Percentiles rank a stretch among this genome's conserved stretches.
These are phyloP conservation scores for Paxillus rubicundulus DNA, from an alignment of 768 basidiomycete species.

Conservation along the genomic window DNA sequence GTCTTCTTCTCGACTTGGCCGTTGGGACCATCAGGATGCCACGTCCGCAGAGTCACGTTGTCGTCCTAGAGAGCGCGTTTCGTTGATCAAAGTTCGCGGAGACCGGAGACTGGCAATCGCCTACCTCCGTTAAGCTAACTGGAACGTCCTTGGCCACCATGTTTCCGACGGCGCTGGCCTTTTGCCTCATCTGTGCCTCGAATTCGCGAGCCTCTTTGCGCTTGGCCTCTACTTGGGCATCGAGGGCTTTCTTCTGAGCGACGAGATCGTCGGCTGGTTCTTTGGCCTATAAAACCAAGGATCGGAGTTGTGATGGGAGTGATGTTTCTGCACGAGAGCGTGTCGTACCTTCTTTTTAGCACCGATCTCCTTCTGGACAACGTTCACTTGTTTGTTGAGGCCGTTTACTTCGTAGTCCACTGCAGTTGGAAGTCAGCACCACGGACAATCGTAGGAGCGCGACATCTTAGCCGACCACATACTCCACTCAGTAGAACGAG, in stretches of 20 bases:
- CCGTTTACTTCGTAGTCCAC: slow-evolving; percentile 86
- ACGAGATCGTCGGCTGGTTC: slow-evolving; percentile 88
- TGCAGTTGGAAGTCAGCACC: slow-evolving; percentile 29
- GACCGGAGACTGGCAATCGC: neutral
- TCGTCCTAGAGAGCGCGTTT: slow-evolving; percentile 63
- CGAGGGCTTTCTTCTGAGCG: slow-evolving; percentile 78
- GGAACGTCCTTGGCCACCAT: slow-evolving; percentile 87
- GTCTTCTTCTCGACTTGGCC: slow-evolving; percentile 68
- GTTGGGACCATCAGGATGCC: slow-evolving; percentile 79
- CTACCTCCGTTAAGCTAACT: slow-evolving; percentile 83
- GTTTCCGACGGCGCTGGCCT: slow-evolving; percentile 84
- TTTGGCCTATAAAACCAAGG: slow-evolving; percentile 62
- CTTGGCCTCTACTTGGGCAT: slow-evolving; percentile 73
- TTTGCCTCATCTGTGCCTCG: slow-evolving; percentile 74
- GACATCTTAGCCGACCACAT: neutral
- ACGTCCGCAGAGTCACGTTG: slow-evolving; percentile 76
- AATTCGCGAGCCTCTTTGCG: slow-evolving; percentile 75
- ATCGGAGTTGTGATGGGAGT: neutral
- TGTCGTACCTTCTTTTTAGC: slow-evolving; percentile 81
- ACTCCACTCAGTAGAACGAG: no score
- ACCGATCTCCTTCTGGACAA: slow-evolving; percentile 91
- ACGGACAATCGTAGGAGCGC: neutral
- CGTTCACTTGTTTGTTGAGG: slow-evolving; percentile 80
- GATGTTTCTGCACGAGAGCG: neutral
- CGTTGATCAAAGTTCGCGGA: neutral